Evolutionary conservation across 73 alveolate genomes (phyloP).

Genomic region (Stentor roeselii): DNA sequence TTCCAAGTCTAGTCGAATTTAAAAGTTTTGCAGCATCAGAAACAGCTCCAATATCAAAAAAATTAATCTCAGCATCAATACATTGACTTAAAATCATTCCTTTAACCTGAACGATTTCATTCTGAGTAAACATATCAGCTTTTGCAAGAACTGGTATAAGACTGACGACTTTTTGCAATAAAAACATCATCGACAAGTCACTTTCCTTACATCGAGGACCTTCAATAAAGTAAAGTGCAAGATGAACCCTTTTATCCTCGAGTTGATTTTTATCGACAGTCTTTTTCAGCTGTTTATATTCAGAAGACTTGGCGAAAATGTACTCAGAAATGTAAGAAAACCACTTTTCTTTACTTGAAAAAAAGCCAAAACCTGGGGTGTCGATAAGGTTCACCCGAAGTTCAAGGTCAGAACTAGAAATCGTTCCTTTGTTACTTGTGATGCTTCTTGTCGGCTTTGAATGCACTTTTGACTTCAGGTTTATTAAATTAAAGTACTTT

Average conservation of each 20-base stretch:
- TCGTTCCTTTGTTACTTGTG: neutral
- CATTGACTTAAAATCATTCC: neutral
- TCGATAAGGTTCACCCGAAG: neutral
- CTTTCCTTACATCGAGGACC: slow-evolving; percentile 19
- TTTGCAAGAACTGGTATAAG: neutral
- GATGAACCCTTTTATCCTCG: slow-evolving; percentile 5
- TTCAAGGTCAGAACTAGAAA: neutral
- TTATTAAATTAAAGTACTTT: neutral
- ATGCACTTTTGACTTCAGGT: too few species aligned
- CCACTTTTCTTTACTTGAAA: neutral
- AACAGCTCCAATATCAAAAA: neutral
- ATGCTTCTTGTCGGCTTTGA: neutral
- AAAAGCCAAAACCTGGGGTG: slow-evolving; percentile 12
- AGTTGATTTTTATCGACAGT: neutral
- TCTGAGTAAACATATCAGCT: neutral
- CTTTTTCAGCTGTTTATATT: neutral
- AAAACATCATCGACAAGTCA: neutral
- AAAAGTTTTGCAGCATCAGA: neutral
- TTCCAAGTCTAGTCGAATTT: neutral
- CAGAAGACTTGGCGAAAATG: neutral
- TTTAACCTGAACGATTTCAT: neutral
- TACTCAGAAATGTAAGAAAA: neutral
- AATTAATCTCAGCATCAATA: neutral
- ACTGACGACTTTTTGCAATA: neutral
- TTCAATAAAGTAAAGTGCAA: neutral